Base-by-base conservation (phyloP, 148 eudicot genomes). In the Amaranthus cruentus region DNA sequence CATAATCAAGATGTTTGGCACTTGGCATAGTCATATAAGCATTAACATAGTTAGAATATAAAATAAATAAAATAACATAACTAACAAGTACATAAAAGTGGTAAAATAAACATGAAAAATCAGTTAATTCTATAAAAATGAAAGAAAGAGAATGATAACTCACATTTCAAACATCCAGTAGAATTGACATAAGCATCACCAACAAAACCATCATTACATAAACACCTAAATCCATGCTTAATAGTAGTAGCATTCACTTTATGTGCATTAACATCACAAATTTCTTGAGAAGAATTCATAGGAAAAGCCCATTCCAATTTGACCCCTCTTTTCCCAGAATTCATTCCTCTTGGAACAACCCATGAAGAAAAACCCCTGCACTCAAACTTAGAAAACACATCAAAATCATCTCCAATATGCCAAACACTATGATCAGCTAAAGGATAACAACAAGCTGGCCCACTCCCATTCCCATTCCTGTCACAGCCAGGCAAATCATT, bases 341-440 rank as follows among this genome's bases (percentile, higher is more conserved):
- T 76, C 76, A 51, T 62, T 2, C 88, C 88, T 44, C 85, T 81
- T 12, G 80, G 72, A 44, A 82, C 86, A 59, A 86, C 85, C 97
- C 97, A 90, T 4, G 86, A 87, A 13, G 96, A 87, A 58, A 92
- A 90, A 5, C 97, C 97, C 79, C 88, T 85, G 76, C 97, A 92
- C 46, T 90, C 96, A 66, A 81, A 90, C 81, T 86, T 81, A 0
- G 79, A 71, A 47, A 92, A 92, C 42, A 82, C 82, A 28, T 82
- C 68, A 47, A 92, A 86, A 9, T 73, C 80, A 73, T 78, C 83
- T 13, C 88, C 89, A 1, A 74, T 55, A n/a, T 74, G 76, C 92
- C 96, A 87, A 51, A 82, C 78, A 71, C 85, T 87, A 21, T 77
- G 78, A 79, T 87, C 96, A 13, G 83, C 79, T 14, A 92, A 81